These are phyloP conservation scores for Mesembryanthemum crystallinum DNA, from an alignment of 148 eudicot genomes.

Conservation along the genomic window DNA sequence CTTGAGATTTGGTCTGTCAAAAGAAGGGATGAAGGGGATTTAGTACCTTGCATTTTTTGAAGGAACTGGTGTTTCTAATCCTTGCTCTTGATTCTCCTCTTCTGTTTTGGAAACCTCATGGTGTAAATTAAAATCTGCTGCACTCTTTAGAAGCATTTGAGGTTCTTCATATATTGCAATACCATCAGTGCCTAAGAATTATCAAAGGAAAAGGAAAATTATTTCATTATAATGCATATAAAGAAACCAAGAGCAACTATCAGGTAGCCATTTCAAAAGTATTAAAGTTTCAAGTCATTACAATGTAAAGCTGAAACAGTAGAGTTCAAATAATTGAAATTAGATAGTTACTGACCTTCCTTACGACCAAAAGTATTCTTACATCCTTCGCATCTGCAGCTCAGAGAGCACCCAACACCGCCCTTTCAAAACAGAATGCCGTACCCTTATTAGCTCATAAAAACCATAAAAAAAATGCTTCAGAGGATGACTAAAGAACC, in stretches of 20 bases:
- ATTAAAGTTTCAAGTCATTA: background rate
- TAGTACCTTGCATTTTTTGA: constrained; percentile 23
- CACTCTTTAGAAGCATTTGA: background rate
- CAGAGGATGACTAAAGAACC: constrained; percentile 7
- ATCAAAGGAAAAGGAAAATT: constrained; percentile 2
- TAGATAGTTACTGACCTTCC: constrained; percentile 33
- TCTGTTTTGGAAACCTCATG: constrained; percentile 15
- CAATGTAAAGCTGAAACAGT: background rate
- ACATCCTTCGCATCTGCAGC: constrained; percentile 52
- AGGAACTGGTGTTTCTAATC: constrained; percentile 15
- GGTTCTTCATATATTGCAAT: constrained; percentile 15
- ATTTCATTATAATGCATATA: background rate
- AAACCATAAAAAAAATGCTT: background rate
- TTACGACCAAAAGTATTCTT: constrained; percentile 42
- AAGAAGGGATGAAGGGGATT: background rate
- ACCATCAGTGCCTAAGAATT: constrained; percentile 13
- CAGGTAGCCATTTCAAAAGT: background rate
- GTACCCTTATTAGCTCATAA: constrained; percentile 3
- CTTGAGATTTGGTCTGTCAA: background rate
- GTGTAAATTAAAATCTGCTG: constrained; percentile 15
- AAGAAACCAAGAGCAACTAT: background rate
- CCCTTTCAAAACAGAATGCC: constrained; percentile 30
- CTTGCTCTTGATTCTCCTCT: constrained; percentile 26
- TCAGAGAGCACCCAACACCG: constrained; percentile 46
- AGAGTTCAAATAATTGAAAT: background rate